These are phyloP conservation scores for Linderniella brevidens DNA, from an alignment of 257 asterid genomes.

Conservation along the genomic window DNA sequence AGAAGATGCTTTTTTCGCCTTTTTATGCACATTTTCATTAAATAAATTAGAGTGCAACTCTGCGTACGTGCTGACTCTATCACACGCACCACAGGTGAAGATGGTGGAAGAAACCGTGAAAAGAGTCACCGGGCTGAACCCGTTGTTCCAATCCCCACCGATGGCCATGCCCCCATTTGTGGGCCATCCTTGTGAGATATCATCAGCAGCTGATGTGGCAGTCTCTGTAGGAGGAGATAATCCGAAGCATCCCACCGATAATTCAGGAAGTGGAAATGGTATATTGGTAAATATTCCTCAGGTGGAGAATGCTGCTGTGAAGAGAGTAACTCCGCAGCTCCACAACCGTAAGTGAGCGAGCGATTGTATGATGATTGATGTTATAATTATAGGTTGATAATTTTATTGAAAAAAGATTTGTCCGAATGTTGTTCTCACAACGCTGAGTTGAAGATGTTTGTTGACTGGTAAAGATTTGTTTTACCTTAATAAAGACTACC, in stretches of 20 bases:
- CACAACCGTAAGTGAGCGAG: conserved; percentile 36
- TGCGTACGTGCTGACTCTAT: no score
- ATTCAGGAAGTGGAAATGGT: conserved; percentile 28
- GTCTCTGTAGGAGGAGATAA: conserved; percentile 53
- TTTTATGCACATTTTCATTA: no score
- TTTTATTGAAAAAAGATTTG: no score
- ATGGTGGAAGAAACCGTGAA: conserved; percentile 93
- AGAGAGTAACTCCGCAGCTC: conserved; percentile 92
- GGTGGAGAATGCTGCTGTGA: conserved; percentile 42
- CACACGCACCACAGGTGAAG: conserved; percentile 50
- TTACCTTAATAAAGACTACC: no score
- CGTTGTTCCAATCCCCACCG: conserved; percentile 60
- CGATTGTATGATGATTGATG: no score
- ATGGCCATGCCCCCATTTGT: conserved; percentile 43
- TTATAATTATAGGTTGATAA: no score
- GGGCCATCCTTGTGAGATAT: conserved; percentile 41
- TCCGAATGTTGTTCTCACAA: no score
- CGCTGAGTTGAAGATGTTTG: no score
- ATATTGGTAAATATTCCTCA: conserved; percentile 22
- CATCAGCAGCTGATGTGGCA: conserved; percentile 58
- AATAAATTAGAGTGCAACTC: no score
- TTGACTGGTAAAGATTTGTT: no score
- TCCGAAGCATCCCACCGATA: conserved; percentile 33
- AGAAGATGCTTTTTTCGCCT: no score
- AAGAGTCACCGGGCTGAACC: conserved; percentile 71